Conservation (phyloP, 371 early-diverging fungal species). For the Saksenaea vasiformis region DNA sequence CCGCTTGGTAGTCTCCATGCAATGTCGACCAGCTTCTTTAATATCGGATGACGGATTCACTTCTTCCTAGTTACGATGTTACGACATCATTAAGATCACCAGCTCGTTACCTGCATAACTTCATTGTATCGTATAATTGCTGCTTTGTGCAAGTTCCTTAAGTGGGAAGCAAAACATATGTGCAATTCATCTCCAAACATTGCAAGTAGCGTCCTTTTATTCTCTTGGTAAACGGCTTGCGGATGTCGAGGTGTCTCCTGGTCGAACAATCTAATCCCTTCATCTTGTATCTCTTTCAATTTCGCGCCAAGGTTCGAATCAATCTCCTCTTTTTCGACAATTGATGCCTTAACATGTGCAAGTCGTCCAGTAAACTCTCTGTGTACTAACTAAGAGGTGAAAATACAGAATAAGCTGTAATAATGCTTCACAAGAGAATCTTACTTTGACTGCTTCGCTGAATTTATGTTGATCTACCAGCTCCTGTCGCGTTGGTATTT, state of each 20-base stretch:
- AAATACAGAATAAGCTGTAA: neutral
- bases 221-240: slow-evolving; percentile 84
- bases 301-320: slow-evolving; percentile 75
- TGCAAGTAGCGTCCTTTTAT: slow-evolving; percentile 76
- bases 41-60: too few relatives aligned
- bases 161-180: slow-evolving; percentile 79
- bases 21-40: too few relatives aligned
- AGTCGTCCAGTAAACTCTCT: slow-evolving; percentile 66
- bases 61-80: too few relatives aligned
- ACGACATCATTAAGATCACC: too few relatives aligned
- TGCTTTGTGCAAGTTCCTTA: slow-evolving; percentile 81
- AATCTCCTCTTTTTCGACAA: slow-evolving; percentile 77
- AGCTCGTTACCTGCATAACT: slow-evolving; percentile 31
- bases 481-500: slow-evolving; percentile 97
- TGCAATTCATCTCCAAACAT: slow-evolving; percentile 77
- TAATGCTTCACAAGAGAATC: neutral
- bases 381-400: slow-evolving; percentile 58
- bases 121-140: slow-evolving; percentile 65
- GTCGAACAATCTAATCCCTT: slow-evolving; percentile 78
- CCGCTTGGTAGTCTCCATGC: too few relatives aligned
- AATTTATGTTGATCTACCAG: slow-evolving; percentile 97
- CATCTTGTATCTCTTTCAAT: slow-evolving; percentile 58
- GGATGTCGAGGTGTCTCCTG: slow-evolving; percentile 90
- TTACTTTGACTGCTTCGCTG: slow-evolving; percentile 88
- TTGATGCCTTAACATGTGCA: slow-evolving; percentile 59